Percentiles rank a stretch among this genome's conserved stretches.
Conservation (phyloP, 306 rosid species). For the Arachis stenosperma region DNA sequence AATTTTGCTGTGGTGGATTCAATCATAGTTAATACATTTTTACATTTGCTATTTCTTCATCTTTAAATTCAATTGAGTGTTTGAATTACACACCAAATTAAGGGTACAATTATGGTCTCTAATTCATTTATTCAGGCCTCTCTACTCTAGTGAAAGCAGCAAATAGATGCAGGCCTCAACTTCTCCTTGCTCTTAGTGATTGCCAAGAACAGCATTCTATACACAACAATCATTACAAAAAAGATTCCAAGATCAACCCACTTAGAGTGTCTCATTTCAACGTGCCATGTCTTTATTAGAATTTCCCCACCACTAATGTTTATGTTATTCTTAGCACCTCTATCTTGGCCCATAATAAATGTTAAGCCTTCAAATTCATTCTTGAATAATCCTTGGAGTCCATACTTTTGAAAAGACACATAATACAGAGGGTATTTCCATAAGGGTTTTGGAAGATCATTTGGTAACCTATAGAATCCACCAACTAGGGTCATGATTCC, state of each 20-base stretch:
- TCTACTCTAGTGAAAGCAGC: neutral
- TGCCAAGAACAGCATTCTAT: conserved; percentile 46
- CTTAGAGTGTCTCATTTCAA: conserved; percentile 50
- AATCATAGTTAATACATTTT: too few species aligned
- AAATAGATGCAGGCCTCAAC: neutral
- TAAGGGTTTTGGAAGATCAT: conserved; percentile 42
- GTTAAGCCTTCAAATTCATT: conserved; percentile 53
- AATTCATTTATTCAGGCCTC: too few species aligned
- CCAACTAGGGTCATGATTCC: conserved; percentile 37
- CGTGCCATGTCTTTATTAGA: conserved; percentile 33
- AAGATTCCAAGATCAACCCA: conserved; percentile 67
- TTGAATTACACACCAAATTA: too few species aligned
- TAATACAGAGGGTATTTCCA: conserved; percentile 57
- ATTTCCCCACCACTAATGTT: conserved; percentile 42
- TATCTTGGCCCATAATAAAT: conserved; percentile 4
- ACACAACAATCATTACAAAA: conserved; percentile 49
- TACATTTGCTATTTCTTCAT: too few species aligned
- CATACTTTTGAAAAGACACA: conserved; percentile 51
- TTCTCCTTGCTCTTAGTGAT: conserved; percentile 47
- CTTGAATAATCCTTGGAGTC: conserved; percentile 56
- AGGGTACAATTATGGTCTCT: too few species aligned
- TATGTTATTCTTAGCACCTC: neutral
- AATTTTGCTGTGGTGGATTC: too few species aligned
- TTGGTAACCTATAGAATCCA: conserved; percentile 53
- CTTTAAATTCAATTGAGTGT: too few species aligned